Evolutionary conservation across 495 filamentous ascomycete species (phyloP), one percentile per base, ranked within the genome.

Genomic region (Parathielavia appendiculata): DNA sequence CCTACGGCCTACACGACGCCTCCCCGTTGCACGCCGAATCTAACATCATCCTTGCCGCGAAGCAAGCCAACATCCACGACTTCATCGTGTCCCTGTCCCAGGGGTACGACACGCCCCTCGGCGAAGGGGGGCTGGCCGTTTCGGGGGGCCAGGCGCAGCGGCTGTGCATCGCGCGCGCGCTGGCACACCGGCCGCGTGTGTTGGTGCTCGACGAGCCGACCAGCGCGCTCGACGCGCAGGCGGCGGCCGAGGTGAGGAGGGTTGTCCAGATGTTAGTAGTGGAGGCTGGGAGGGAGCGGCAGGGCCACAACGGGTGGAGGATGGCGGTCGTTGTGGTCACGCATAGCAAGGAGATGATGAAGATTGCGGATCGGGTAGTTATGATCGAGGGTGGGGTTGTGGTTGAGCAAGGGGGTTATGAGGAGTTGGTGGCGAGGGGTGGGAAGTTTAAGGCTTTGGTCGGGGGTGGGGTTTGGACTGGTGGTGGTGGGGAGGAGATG

Each of bases 161-260:
- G 0, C 60, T 97, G 7, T 83, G 85, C 5, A 91, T 97, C 54
- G 91, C 92, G 3, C 74, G 93, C 1, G 92, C 92, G 5, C 71
- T 97, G 1, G 75, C 88, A 4, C 75, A 90, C 0, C 71, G 77
- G 19, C 90, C 90, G 0, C 76, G 78, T 41, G 69, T 96, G 8
- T 67, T 97, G 19, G 80, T 98, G 0, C 69, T 97, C 13, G 93
- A 98, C 59, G 93, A 97, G 69, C 87, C 92, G 5, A 97, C 93
- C 0, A 88, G 83, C 30, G 85, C 83, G 35, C 71, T 98, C 13
- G 93, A 98, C 66, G 76, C 76, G 0, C 80, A 83, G 58, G 85
- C 78, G n/a, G 87, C 89, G 1, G 80, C 76, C 36, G 72, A 79
- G 7, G 80, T 98, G 14, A 75, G 85, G n/a, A 69, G 78, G 22